phyloP scores from a whole-genome alignment of 768 basidiomycete genomes.

The Hygrocybe punicea region DNA sequence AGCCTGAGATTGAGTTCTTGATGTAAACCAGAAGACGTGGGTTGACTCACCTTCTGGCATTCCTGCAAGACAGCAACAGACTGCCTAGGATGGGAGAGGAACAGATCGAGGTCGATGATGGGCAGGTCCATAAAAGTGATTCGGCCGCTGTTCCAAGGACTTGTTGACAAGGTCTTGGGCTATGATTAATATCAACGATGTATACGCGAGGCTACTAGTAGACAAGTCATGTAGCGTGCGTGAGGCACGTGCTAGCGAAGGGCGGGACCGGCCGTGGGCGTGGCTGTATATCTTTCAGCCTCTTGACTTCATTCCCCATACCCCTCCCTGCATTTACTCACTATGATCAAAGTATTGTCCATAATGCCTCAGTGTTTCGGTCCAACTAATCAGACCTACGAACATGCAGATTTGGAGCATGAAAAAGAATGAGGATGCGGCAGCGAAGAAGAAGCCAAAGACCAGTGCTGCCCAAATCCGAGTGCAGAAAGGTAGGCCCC shows the following conservation, averaged over 20 bases:
- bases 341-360: conserved; percentile 46
- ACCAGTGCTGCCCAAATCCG: conserved; percentile 97
- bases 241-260: not conserved
- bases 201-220: not conserved
- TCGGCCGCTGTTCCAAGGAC: conserved; percentile 29
- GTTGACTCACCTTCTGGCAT: conserved; percentile 53
- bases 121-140: conserved; percentile 56
- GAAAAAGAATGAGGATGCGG: conserved; percentile 99
- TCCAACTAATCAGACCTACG: conserved; percentile 10
- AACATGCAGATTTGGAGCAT: conserved; percentile 90
- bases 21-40: conserved; percentile 6
- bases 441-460: conserved; percentile 97
- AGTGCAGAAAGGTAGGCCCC: conserved; percentile 89
- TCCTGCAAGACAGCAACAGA: conserved; percentile 55
- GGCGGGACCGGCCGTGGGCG: not conserved
- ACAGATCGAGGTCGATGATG: conserved; percentile 74
- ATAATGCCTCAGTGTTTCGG: not conserved
- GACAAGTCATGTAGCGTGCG: too few species aligned
- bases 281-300: not conserved
- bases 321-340: conserved; percentile 22
- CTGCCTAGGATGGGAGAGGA: conserved; percentile 44
- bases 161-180: conserved; percentile 3
- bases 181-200: too few species aligned
- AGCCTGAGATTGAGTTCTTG: conserved; percentile 1
- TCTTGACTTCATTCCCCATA: conserved; percentile 22